Evolutionary conservation across 768 basidiomycete species (phyloP).

Genomic region (Bullera alba): DNA sequence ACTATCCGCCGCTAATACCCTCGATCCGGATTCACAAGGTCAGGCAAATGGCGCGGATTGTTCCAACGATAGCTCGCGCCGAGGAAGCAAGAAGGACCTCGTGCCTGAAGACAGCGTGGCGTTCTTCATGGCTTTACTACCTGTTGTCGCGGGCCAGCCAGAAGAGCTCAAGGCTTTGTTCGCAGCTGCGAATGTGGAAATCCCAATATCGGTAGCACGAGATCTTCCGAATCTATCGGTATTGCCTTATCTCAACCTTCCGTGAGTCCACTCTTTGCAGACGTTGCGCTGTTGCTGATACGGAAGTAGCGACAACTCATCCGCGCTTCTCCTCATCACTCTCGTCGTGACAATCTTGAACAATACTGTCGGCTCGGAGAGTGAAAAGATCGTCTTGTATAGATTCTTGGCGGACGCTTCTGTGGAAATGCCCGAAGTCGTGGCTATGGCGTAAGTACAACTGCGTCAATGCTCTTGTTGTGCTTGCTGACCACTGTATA

Average conservation of each 20-base stretch:
- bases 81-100: too few relatives aligned
- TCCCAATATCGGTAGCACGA: slow-evolving; percentile 47
- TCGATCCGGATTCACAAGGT: too few relatives aligned
- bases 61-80: too few relatives aligned
- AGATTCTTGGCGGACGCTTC: slow-evolving; percentile 67
- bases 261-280: slow-evolving; percentile 21
- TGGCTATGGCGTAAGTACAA: slow-evolving; percentile 63
- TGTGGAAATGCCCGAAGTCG: slow-evolving; percentile 61
- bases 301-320: slow-evolving; percentile 51
- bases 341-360: slow-evolving; percentile 68
- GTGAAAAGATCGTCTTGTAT: slow-evolving; percentile 74
- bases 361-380: slow-evolving; percentile 68
- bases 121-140: slow-evolving; percentile 33
- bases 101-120: slow-evolving; percentile 10
- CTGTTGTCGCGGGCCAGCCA: slow-evolving; percentile 20
- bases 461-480: background rate
- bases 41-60: too few relatives aligned
- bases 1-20: background rate
- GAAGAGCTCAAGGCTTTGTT: slow-evolving; percentile 58
- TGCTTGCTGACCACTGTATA: slow-evolving; percentile 1
- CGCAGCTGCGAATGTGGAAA: slow-evolving; percentile 54
- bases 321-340: slow-evolving; percentile 66
- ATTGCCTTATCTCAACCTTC: slow-evolving; percentile 24
- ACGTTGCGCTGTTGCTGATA: slow-evolving; percentile 2
- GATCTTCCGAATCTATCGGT: slow-evolving; percentile 9